Conservation (phyloP, 1,284 basidiomycete species). For the Cystobasidium sp. region DNA sequence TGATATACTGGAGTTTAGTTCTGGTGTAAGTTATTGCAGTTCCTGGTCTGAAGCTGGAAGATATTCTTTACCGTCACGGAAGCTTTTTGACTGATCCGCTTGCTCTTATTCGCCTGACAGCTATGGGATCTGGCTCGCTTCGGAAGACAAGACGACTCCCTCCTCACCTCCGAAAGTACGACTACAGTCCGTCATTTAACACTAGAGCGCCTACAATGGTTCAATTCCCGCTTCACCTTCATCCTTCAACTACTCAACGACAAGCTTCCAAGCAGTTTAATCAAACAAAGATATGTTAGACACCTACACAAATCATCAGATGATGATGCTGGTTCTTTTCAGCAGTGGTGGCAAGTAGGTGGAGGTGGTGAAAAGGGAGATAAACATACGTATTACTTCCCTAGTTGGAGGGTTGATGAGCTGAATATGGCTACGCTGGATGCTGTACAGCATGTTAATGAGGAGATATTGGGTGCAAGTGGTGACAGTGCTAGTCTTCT, state of each 20-base stretch:
- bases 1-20: slow-evolving; percentile 40
- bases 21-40: slow-evolving; percentile 15
- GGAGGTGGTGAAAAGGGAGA: slow-evolving; percentile 24
- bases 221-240: background rate
- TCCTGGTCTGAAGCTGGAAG: background rate
- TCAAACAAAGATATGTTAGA: slow-evolving; percentile 8
- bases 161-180: slow-evolving; percentile 5
- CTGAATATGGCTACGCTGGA: slow-evolving; percentile 24
- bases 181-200: slow-evolving; percentile 33
- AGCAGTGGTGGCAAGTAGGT: slow-evolving; percentile 35
- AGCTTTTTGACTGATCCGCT: background rate
- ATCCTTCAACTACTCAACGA: background rate
- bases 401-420: slow-evolving; percentile 37
- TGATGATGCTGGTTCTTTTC: slow-evolving; percentile 37
- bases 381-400: slow-evolving; percentile 40
- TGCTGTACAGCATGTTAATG: slow-evolving; percentile 13
- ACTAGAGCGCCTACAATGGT: slow-evolving; percentile 26
- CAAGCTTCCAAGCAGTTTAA: background rate
- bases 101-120: background rate
- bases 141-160: slow-evolving; percentile 27
- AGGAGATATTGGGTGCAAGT: background rate
- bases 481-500: background rate
- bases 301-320: slow-evolving; percentile 21
- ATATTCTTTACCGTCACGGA: background rate
- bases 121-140: slow-evolving; percentile 43